Base-by-base conservation (phyloP, 148 eudicot genomes). In the Amaranthus hypochondriacus region DNA sequence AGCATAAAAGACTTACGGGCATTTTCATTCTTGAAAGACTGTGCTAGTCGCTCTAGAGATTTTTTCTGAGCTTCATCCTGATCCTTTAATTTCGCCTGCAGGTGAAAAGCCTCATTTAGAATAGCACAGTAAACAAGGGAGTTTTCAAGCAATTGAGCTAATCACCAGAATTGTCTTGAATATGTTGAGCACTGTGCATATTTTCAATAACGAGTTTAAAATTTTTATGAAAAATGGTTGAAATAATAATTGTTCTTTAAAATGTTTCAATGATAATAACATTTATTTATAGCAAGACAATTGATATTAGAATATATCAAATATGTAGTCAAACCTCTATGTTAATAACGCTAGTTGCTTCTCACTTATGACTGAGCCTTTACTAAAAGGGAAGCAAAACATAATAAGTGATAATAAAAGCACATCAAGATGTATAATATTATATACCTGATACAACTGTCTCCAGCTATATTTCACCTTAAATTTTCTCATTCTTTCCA, bases 1-100 rank as follows among this genome's bases (percentile, higher is more conserved):
- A 70, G 12, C 46, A 76, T 63, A 63, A 49, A 71, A 21, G 48
- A 81, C 90, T 87, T 84, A 94, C 98, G 82, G 61, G 92, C 93
- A 78, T 71, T 78, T 85, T 73, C 93, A 15, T 84, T 78, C 74
- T 83, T 74, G 75, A 83, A 92, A 3, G 56, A 65, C 77, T 90
- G 85, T 66, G 76, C 88, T 44, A 95, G 69, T 71, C 87, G 83
- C 52, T 95, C 89, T 75, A 85, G 55, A 72, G 84, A 81, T 59
- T 77, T 69, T 58, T 88, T 73, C 65, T 85, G 78, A 47, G 77
- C 80, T 77, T 88, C 87, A 73, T 95, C 88, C 80, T 81, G 73
- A 10, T 73, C 85, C 81, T 87, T 80, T 75, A 82, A 43, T 83
- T 92, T 90, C 42, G 87, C 90, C 98, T 95, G 75, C 78, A 85